These are phyloP conservation scores for Exophiala lecanii-corni DNA, from an alignment of 2,329 filamentous ascomycete species.

Conservation along the genomic window DNA sequence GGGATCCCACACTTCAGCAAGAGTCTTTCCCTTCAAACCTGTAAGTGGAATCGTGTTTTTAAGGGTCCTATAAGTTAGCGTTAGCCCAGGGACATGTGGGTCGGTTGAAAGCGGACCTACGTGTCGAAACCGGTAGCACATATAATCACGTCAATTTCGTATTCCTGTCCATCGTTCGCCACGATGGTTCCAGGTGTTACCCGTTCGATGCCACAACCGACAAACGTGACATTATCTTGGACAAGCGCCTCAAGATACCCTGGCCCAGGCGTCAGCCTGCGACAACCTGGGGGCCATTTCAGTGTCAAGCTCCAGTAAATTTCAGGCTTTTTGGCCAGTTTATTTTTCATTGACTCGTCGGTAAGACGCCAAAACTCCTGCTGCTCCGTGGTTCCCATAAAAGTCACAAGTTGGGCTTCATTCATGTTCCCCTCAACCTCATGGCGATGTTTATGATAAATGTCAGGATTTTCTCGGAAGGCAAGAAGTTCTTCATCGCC, in stretches of 20 bases:
- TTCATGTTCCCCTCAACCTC: slow-evolving; percentile 26
- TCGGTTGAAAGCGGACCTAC: slow-evolving; percentile 29
- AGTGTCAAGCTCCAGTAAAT: slow-evolving; percentile 12
- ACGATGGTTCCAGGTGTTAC: slow-evolving; percentile 51
- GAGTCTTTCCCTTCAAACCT: slow-evolving; percentile 27
- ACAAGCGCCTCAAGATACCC: slow-evolving; percentile 62
- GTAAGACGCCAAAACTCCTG: not conserved
- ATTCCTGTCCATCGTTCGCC: slow-evolving; percentile 14
- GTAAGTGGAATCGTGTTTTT: slow-evolving; percentile 32
- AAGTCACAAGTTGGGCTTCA: not conserved
- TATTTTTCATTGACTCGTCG: slow-evolving; percentile 13
- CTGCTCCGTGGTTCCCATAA: slow-evolving; percentile 4
- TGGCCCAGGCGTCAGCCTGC: slow-evolving; percentile 53
- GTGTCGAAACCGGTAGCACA: slow-evolving; percentile 38
- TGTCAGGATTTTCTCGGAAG: slow-evolving; percentile 9
- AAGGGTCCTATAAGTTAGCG: slow-evolving; percentile 2
- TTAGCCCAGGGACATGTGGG: too few relatives aligned
- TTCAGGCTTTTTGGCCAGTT: slow-evolving; percentile 28
- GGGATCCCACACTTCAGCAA: slow-evolving; percentile 30
- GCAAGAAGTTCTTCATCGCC: slow-evolving; percentile 17
- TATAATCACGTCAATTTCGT: slow-evolving; percentile 24
- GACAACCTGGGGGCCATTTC: slow-evolving; percentile 11
- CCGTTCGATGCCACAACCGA: slow-evolving; percentile 51
- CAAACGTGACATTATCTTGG: slow-evolving; percentile 57
- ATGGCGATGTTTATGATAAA: slow-evolving; percentile 30